phyloP scores from a whole-genome alignment of 768 basidiomycete species.

The Amylocystis lapponica region DNA sequence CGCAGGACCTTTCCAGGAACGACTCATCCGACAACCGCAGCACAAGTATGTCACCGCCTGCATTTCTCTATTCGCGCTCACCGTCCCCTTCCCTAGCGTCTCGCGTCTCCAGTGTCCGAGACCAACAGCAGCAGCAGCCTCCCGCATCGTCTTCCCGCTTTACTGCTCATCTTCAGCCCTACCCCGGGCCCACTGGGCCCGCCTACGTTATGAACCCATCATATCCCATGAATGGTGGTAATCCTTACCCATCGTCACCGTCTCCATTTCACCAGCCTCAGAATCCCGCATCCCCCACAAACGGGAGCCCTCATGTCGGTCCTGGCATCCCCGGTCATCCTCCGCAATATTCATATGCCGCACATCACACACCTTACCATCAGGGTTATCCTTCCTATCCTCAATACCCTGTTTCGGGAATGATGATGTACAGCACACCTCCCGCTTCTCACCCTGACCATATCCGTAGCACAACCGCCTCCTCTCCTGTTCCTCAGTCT shows the following conservation, averaged over 20 bases:
- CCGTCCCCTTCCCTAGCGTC: slow-evolving; percentile 19
- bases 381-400: slow-evolving; percentile 51
- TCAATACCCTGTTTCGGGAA: slow-evolving; percentile 43
- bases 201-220: slow-evolving; percentile 59
- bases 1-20: background rate
- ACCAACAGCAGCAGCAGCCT: slow-evolving; percentile 20
- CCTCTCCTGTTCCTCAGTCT: slow-evolving; percentile 29
- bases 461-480: slow-evolving; percentile 25
- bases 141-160: slow-evolving; percentile 36
- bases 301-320: slow-evolving; percentile 30
- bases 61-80: slow-evolving; percentile 3
- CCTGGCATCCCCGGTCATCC: slow-evolving; percentile 36
- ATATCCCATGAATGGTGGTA: slow-evolving; percentile 58
- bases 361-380: slow-evolving; percentile 50
- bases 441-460: slow-evolving; percentile 32
- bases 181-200: slow-evolving; percentile 35
- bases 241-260: slow-evolving; percentile 40
- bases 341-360: slow-evolving; percentile 48
- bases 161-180: slow-evolving; percentile 42
- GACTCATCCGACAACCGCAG: slow-evolving; percentile 3
- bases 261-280: slow-evolving; percentile 31
- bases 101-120: slow-evolving; percentile 27
- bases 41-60: slow-evolving; percentile 2
- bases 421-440: slow-evolving; percentile 61
- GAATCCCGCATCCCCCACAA: slow-evolving; percentile 28